A percentile compares a stretch with the other conserved stretches of the same genome.
Conservation (phyloP, 2,329 filamentous ascomycete species). For the Lasiodiplodia gonubiensis region DNA sequence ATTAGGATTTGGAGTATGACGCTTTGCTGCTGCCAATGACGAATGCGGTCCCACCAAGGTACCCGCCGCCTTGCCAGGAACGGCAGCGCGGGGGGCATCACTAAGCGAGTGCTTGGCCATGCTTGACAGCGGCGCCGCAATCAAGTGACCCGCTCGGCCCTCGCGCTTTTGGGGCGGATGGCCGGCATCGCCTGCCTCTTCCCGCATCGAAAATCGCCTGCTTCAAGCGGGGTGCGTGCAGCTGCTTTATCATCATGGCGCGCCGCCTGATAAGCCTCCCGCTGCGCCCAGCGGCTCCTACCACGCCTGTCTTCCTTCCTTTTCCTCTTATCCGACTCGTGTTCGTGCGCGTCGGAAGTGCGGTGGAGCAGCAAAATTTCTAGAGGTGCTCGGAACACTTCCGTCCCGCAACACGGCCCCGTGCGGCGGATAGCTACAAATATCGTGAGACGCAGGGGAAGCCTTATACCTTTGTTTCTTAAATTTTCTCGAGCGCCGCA, state of each 20-base stretch:
- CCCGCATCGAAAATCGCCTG: neutral
- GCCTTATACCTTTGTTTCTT: neutral
- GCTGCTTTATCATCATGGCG: conserved; percentile 21
- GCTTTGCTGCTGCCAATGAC: neutral
- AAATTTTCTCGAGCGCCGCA: neutral
- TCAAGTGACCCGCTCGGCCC: conserved; percentile 4
- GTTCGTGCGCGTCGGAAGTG: neutral
- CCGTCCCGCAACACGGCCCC: conserved; percentile 1
- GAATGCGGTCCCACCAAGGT: conserved; percentile 7
- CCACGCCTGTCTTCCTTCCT: neutral
- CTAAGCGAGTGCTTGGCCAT: conserved; percentile 18
- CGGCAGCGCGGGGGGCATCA: neutral
- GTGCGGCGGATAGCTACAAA: conserved; percentile 5
- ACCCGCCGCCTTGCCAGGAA: neutral
- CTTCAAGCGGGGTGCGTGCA: conserved; percentile 8
- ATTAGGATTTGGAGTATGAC: conserved; percentile 9
- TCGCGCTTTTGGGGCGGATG: conserved; percentile 23
- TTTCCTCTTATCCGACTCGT: neutral
- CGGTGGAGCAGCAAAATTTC: neutral
- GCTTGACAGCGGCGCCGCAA: conserved; percentile 15
- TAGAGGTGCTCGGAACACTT: conserved; percentile 5
- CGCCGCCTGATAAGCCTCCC: neutral
- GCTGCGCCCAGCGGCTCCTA: neutral
- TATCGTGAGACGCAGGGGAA: neutral
- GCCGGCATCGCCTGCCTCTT: conserved; percentile 16